Evolutionary conservation across 331 rosid genomes (phyloP), one percentile per base, ranked within the genome.

Genomic region (Erythrophleum ivorense): DNA sequence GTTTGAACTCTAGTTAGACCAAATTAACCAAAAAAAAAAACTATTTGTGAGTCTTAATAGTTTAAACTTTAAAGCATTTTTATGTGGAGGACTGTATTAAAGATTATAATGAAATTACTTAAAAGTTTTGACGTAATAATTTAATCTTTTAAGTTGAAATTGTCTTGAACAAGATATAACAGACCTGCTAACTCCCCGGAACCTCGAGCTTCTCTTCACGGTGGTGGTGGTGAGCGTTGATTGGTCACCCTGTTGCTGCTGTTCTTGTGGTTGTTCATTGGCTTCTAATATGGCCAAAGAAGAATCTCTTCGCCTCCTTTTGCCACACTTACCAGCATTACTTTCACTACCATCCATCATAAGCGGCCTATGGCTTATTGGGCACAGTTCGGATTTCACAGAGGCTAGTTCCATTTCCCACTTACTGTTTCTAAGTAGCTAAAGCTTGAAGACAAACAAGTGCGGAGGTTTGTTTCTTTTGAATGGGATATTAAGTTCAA

Each of bases 151-250:
- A 4, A 16, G 50, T 40, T 40, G 14, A 66, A 66, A 8, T 66
- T 7, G 50, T 66, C n/a, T 7, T 68, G 7, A 19, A 10, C 55
- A n/a, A 19, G 9, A 69, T 21, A 46, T 10, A 5, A 52, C 78
- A 60, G 29, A 75, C 97, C 92, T 80, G 88, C 94, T 89, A 64
- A 92, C 97, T 64, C 97, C 93, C 9, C 89, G 86, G 72, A 90
- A 92, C 86, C 85, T 90, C 18, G 94, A 90, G 73, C 97, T 90
- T 92, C 94, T 89, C 83, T 90, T 92, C 21, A 88, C 92, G 9
- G 88, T 90, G 19, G 74, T 43, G 49, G 78, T 11, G 31, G 53
- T 65, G n/a, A 88, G 72, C 19, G 91, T 76, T 48, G 86, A 64
- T 81, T 83, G 89, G 57, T 71, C 82, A 67, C 84, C 68, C 63